Evolutionary conservation across 139 green algal species (phyloP).

Genomic region (Chlorella ohadii): DNA sequence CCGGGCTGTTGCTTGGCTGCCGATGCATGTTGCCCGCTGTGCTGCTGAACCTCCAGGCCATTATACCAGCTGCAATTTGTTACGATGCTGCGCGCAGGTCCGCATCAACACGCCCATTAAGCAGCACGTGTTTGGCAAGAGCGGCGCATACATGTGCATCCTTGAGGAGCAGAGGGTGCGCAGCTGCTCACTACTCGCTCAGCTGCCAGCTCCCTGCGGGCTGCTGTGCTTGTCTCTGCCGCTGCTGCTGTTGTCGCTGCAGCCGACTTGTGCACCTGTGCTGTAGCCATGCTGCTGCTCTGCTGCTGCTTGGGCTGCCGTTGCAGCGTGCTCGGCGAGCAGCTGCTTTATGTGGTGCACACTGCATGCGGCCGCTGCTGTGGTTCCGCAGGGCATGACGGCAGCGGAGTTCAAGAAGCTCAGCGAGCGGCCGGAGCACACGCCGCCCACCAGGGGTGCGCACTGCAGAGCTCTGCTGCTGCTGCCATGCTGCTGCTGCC

Average conservation of each 20-base stretch:
- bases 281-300: not conserved
- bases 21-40: too few species aligned
- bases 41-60: too few species aligned
- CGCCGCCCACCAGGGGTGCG: not conserved
- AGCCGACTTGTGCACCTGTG: too few species aligned
- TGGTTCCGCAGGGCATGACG: slow-evolving; percentile 22
- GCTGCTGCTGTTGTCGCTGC: not conserved
- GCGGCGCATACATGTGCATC: slow-evolving; percentile 48
- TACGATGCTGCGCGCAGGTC: not conserved
- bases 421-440: not conserved
- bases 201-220: too few species aligned
- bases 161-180: slow-evolving; percentile 47
- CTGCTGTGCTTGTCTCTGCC: too few species aligned
- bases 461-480: not conserved
- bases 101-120: slow-evolving; percentile 49
- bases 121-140: slow-evolving; percentile 52
- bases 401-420: slow-evolving; percentile 36
- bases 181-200: not conserved
- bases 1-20: too few species aligned
- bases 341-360: too few species aligned
- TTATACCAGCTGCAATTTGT: too few species aligned
- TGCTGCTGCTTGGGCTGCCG: not conserved
- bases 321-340: not conserved
- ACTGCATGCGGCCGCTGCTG: not conserved
- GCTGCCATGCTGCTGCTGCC: not conserved